Base-by-base conservation (phyloP, 768 basidiomycete genomes). In the Pleurotus salmoneostramineus region DNA sequence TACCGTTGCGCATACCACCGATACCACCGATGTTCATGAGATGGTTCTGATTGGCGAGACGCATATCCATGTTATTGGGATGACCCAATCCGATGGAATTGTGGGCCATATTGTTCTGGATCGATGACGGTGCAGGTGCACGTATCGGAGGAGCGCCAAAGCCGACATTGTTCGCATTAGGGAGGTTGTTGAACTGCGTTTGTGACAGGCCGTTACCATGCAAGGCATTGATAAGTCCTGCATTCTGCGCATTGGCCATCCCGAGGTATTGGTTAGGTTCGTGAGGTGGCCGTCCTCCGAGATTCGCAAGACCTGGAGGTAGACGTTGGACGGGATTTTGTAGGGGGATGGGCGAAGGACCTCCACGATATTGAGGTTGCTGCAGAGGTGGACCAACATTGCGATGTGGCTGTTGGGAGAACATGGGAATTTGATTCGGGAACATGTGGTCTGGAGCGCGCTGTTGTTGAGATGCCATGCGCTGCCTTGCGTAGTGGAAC, bases 281-380 rank as follows among this genome's bases (percentile, higher is more conserved):
- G 62, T 91, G 89, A 2, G 90, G 90, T 21, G 89, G 90, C 5
- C 91, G 84, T 44, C 83, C 89, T 32, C 91, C 91, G 15, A 93
- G 80, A 64, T 91, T 91, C 10, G 91, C 90, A 40, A 93, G 74
- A 34, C 90, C 91, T 12, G 89, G 89, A 10, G 91, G 91, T 35
- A 93, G 72, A 44, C 89, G 82, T 65, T 88, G 87, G 57, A 78
- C 77, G 42, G 74, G 72, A 35, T 73, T 81, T 50, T 75, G 77
- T 56, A 72, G 73, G 5, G 76, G 66, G 54, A 80, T 78, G 3
- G 89, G 88, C 27, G 89, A 89, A 8, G 84, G 83, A 14, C 81
- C 87, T 55, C 85, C 85, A 17, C 91, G 88, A 71, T 79, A 89
- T 45, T 84, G 85, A 42, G 78, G 69, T 57, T 83, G 79, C 64